Percentiles rank a stretch among this genome's conserved stretches.
These are phyloP conservation scores for Diaporthe vexans DNA, from an alignment of 2,329 filamentous ascomycete genomes.

Conservation along the genomic window DNA sequence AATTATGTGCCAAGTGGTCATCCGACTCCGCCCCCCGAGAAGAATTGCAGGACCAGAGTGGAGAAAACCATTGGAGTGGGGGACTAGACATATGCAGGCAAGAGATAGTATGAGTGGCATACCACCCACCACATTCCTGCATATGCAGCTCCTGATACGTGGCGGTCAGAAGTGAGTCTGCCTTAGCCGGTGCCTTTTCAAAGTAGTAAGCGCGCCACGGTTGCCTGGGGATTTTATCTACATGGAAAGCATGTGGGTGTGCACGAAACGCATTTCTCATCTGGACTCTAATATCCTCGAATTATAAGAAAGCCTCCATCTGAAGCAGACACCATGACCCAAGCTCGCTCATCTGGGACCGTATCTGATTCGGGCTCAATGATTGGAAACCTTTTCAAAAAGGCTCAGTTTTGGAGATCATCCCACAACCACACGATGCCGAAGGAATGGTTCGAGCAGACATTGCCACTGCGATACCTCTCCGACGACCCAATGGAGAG, in stretches of 20 bases:
- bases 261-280: background rate
- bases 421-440: background rate
- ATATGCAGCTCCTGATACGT: conserved; percentile 10
- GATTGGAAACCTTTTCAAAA: background rate
- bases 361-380: background rate
- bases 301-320: background rate
- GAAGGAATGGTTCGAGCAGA: background rate
- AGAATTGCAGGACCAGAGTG: background rate
- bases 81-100: background rate
- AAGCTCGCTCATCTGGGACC: background rate
- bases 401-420: conserved; percentile 1
- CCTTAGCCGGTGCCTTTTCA: background rate
- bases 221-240: background rate
- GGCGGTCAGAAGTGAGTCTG: background rate
- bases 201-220: background rate
- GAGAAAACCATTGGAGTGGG: background rate
- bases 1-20: background rate
- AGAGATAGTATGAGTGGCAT: conserved; percentile 4
- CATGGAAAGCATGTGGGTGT: background rate
- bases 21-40: background rate
- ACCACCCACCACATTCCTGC: background rate
- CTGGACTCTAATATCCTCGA: background rate
- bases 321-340: background rate
- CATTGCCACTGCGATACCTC: background rate
- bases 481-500: background rate